Conservation (phyloP, 306 rosid genomes). For the Carpinus viminea region DNA sequence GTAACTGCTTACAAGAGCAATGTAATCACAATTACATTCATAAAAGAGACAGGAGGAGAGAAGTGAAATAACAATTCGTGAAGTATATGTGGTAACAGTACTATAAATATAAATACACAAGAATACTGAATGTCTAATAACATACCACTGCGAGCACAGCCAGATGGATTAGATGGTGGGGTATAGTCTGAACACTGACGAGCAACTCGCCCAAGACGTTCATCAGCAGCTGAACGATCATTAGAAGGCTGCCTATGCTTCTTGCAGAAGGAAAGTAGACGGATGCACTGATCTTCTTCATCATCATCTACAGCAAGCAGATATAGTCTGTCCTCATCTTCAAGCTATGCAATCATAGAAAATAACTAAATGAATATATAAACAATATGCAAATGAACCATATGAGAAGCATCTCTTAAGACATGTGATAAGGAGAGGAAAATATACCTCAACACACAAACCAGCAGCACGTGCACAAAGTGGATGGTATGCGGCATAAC, state of each 20-base stretch:
- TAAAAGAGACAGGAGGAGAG: not conserved
- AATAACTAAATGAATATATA: slow-evolving; percentile 26
- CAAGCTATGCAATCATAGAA: slow-evolving; percentile 58
- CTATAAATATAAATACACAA: slow-evolving; percentile 1
- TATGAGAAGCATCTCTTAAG: slow-evolving; percentile 11
- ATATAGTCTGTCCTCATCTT: slow-evolving; percentile 93
- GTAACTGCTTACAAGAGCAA: not conserved
- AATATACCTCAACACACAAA: slow-evolving; percentile 93
- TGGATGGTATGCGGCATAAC: slow-evolving; percentile 96
- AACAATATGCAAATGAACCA: slow-evolving; percentile 7
- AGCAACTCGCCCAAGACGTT: slow-evolving; percentile 56
- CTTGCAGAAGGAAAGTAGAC: slow-evolving; percentile 93
- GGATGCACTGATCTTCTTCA: slow-evolving; percentile 92
- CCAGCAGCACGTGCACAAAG: slow-evolving; percentile 99
- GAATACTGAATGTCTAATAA: slow-evolving; percentile 20
- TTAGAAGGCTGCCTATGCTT: slow-evolving; percentile 93
- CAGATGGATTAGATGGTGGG: slow-evolving; percentile 86
- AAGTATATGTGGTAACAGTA: not conserved
- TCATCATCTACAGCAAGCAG: slow-evolving; percentile 92
- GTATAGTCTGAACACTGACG: slow-evolving; percentile 76
- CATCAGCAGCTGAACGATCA: slow-evolving; percentile 73
- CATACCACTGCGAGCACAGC: slow-evolving; percentile 97
- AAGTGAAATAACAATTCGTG: not conserved
- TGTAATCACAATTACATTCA: not conserved
- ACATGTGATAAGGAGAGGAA: slow-evolving; percentile 10